These are phyloP conservation scores for Agrocybe pediades DNA, from an alignment of 768 basidiomycete genomes.

Conservation along the genomic window DNA sequence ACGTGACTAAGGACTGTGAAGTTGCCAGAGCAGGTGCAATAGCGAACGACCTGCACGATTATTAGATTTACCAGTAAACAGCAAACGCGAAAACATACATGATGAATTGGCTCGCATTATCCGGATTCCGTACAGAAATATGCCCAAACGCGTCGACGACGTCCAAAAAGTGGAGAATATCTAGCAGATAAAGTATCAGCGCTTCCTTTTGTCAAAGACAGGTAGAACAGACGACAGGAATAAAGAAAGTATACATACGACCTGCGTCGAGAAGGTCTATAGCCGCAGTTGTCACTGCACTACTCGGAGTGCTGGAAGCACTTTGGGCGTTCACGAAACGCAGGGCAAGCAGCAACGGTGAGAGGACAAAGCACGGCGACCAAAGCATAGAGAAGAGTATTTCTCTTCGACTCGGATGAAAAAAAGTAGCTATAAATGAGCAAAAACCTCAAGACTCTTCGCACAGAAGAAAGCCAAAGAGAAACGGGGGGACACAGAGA, in stretches of 20 bases:
- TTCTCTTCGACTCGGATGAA: no score
- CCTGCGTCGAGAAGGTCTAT: slow-evolving; percentile 10
- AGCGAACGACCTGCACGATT: slow-evolving; percentile 17
- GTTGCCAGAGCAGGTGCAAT: slow-evolving; percentile 20
- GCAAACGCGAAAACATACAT: slow-evolving; percentile 9
- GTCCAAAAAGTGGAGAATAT: slow-evolving; percentile 20
- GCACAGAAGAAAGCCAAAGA: not conserved
- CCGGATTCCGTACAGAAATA: slow-evolving; percentile 19
- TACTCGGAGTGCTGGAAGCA: not conserved
- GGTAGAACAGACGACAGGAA: not conserved
- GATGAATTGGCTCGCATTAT: slow-evolving; percentile 22
- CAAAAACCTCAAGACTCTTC: not conserved
- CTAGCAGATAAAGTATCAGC: slow-evolving; percentile 1
- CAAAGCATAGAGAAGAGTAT: no score
- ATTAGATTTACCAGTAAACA: not conserved
- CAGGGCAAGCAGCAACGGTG: not conserved
- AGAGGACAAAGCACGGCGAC: not conserved
- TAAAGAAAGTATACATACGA: not conserved
- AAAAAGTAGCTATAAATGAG: no score
- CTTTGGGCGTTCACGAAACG: not conserved
- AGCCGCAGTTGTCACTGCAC: slow-evolving; percentile 4
- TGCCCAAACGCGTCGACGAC: slow-evolving; percentile 22
- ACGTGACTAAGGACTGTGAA: slow-evolving; percentile 19
- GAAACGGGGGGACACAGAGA: not conserved
- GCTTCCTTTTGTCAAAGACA: not conserved